Evolutionary conservation across 352 stramenopile genomes (phyloP).

Genomic region (Globisporangium carolinianum): DNA sequence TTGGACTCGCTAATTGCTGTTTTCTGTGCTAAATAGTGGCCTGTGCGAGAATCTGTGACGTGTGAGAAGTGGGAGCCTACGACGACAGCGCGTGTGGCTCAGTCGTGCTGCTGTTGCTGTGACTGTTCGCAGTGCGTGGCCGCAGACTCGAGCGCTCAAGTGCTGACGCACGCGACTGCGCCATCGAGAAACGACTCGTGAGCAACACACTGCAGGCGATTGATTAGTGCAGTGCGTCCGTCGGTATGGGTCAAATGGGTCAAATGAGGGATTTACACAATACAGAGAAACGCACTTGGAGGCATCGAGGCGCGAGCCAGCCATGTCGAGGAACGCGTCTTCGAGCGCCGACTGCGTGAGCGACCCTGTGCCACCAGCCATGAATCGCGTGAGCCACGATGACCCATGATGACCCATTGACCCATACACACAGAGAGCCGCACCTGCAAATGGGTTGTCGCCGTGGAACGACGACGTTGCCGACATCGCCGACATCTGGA

Average conservation of each 20-base stretch:
- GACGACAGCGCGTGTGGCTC: no score
- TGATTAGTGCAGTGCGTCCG: no score
- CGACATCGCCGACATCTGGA: constrained; percentile 47
- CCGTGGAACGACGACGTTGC: constrained; percentile 51
- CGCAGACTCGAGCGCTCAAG: no score
- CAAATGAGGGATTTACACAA: background rate
- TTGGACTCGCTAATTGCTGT: no score
- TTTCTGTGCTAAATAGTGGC: no score
- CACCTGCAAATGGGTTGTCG: constrained; percentile 46
- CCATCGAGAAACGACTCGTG: constrained; percentile 38
- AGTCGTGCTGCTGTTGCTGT: no score
- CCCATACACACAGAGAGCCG: background rate
- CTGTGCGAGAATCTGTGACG: no score
- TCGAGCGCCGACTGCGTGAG: constrained; percentile 78
- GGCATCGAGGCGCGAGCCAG: constrained; percentile 62
- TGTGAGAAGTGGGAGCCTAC: no score
- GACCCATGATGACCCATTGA: no score
- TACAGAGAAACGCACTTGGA: constrained; percentile 28
- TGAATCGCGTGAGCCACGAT: background rate
- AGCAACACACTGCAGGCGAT: constrained; percentile 39
- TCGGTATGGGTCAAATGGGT: no score
- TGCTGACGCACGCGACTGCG: background rate
- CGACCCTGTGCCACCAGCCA: constrained; percentile 21
- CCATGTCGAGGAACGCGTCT: constrained; percentile 83
- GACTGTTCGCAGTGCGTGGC: no score